Evolutionary conservation across 306 rosid genomes (phyloP).

Genomic region (barrel medic (Medicago truncatula)): DNA sequence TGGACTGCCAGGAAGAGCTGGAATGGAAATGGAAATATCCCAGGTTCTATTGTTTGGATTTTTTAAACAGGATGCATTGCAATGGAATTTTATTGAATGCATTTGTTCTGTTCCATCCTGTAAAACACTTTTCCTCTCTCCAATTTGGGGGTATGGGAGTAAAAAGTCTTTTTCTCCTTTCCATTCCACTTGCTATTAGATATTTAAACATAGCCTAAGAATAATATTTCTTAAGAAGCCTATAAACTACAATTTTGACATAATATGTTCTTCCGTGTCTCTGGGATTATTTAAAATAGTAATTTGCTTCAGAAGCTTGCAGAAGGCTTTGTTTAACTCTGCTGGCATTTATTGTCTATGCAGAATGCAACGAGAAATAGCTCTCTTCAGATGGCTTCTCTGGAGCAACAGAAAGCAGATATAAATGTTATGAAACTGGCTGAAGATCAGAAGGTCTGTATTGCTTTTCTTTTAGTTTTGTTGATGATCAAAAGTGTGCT

Average conservation of each 20-base stretch:
- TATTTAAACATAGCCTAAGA: conserved; percentile 8
- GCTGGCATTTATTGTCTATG: conserved; percentile 43
- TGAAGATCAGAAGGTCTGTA: conserved; percentile 86
- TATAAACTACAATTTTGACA: neutral
- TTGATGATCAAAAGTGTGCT: conserved; percentile 35
- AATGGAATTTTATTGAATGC: neutral
- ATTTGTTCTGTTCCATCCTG: neutral
- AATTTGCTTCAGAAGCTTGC: conserved; percentile 34
- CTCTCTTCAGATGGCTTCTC: conserved; percentile 88
- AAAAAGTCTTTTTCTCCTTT: conserved; percentile 1
- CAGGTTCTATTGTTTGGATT: neutral
- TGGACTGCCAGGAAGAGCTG: conserved; percentile 3
- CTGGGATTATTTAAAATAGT: conserved; percentile 3
- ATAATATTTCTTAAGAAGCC: conserved; percentile 22
- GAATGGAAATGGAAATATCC: neutral
- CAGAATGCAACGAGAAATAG: conserved; percentile 79
- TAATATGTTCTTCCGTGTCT: conserved; percentile 31
- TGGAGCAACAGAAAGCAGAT: conserved; percentile 87
- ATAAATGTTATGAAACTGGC: conserved; percentile 86
- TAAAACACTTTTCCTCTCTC: neutral
- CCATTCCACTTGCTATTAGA: conserved; percentile 3
- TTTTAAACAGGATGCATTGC: neutral
- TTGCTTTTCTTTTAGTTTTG: conserved; percentile 37
- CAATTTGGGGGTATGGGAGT: conserved; percentile 6
- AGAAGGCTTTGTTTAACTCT: conserved; percentile 44